Conservation (phyloP, 2,329 filamentous ascomycete species). For the Orbilia blumenaviensis region DNA sequence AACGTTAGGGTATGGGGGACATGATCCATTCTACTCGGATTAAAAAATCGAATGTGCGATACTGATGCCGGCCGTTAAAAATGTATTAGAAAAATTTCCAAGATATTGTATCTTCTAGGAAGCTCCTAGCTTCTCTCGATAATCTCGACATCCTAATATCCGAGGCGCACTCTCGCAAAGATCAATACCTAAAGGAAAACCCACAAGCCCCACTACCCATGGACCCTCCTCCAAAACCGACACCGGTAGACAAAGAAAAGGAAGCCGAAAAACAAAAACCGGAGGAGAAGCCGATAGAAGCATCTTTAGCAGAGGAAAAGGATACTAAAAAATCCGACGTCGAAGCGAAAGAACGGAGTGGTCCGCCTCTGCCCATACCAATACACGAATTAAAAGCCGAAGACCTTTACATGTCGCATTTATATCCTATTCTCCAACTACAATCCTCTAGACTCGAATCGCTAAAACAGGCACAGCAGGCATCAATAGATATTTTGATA, state of each 20-base stretch:
- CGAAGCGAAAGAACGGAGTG: background rate
- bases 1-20: conserved; percentile 43
- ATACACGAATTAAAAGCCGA: conserved; percentile 26
- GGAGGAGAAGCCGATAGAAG: background rate
- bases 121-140: conserved; percentile 41
- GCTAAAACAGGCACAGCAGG: conserved; percentile 27
- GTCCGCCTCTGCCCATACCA: background rate
- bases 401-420: conserved; percentile 45
- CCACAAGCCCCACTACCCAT: conserved; percentile 27
- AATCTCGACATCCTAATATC: conserved; percentile 49
- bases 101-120: conserved; percentile 36
- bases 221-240: conserved; percentile 32
- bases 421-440: conserved; percentile 35
- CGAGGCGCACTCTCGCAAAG: conserved; percentile 33
- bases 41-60: background rate
- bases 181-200: conserved; percentile 20
- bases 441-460: conserved; percentile 37
- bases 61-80: background rate
- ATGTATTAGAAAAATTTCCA: conserved; percentile 48
- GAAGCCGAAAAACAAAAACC: background rate
- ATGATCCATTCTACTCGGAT: too few species aligned
- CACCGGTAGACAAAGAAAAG: background rate
- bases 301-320: background rate
- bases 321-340: background rate
- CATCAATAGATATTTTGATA: conserved; percentile 37